phyloP scores from a whole-genome alignment of 805 yeast species.

The Jamesozyma spencerorum region DNA sequence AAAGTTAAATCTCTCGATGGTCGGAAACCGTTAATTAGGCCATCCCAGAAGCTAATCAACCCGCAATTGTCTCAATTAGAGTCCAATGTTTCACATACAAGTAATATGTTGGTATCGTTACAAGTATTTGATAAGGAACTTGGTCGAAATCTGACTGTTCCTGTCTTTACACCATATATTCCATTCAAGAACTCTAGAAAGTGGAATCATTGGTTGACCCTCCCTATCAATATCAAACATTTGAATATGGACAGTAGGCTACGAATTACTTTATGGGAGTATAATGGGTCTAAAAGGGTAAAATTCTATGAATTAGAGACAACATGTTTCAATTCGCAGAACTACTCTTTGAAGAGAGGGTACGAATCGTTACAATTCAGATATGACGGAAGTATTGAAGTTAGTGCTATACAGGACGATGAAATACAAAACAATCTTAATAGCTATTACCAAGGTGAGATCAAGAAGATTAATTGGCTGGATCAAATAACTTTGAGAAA shows the following conservation, averaged over 20 bases:
- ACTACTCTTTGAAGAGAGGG: slow-evolving; percentile 61
- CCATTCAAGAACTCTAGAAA: slow-evolving; percentile 37
- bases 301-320: slow-evolving; percentile 56
- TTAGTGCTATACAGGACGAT: slow-evolving; percentile 20
- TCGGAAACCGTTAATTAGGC: slow-evolving; percentile 31
- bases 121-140: slow-evolving; percentile 36
- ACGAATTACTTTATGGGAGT: slow-evolving; percentile 59
- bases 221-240: slow-evolving; percentile 67
- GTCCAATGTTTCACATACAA: slow-evolving; percentile 31
- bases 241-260: slow-evolving; percentile 55
- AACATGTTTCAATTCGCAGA: slow-evolving; percentile 45
- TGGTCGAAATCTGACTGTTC: slow-evolving; percentile 39
- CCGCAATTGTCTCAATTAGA: slow-evolving; percentile 37
- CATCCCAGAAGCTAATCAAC: slow-evolving; percentile 38
- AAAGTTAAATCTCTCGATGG: slow-evolving; percentile 44
- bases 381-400: slow-evolving; percentile 9
- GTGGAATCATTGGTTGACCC: slow-evolving; percentile 66
- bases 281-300: slow-evolving; percentile 41
- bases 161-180: slow-evolving; percentile 41
- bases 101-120: slow-evolving; percentile 37
- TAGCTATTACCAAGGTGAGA: slow-evolving; percentile 59
- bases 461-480: slow-evolving; percentile 58
- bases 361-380: slow-evolving; percentile 47
- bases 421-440: slow-evolving; percentile 45
- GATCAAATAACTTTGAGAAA: slow-evolving; percentile 55